Base-by-base conservation (phyloP, 805 yeast genomes). In the Yamadazyma sp. region DNA sequence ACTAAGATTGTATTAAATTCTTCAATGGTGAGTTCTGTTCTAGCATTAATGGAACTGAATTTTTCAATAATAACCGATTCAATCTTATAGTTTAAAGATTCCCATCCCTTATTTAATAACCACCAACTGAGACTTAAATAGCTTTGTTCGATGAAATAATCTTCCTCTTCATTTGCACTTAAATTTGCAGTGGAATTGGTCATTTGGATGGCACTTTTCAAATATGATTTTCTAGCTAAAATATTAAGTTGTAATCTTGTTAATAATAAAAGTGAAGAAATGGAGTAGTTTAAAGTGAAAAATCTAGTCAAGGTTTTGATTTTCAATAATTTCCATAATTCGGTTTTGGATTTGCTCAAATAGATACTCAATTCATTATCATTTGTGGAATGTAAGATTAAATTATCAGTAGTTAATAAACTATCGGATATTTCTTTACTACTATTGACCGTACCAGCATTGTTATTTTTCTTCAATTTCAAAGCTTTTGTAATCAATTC, bases 61-160 rank as follows among this genome's bases (percentile, higher is more conserved):
- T 78, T 79, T 21, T 66, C 68, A 20, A 65, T 68, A 3, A 91
- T 89, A 4, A 75, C 62, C 1, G 57, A 52, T 48, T 78, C 76
- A 19, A 86, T 75, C 14, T 70, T 58, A 19, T 67, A 60, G 15
- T 76, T 69, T 23, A 86, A 61, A 22, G 69, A 62, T 15, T 69
- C 49, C 88, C 93, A 87, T 0, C 98, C 98, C 44, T 80, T 76
- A 56, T 91, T 88, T 33, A 91, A 66, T 30, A 91, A 58, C 96
- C 96, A 91, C 96, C 97, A 91, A 42, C 89, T 82, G 43, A 87
- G 74, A 0, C 95, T 82, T 30, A 91, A 67, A 54, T 84, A 91
- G 33, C 87, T 82, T 49, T 93, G 91, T 49, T 84, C 93, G 24
- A 81, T 70, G 22, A 73, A 60, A 52, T 81, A 78, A 45, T 75